Base-by-base conservation (phyloP, 208 protist species). In the Porcisia deanei region DNA sequence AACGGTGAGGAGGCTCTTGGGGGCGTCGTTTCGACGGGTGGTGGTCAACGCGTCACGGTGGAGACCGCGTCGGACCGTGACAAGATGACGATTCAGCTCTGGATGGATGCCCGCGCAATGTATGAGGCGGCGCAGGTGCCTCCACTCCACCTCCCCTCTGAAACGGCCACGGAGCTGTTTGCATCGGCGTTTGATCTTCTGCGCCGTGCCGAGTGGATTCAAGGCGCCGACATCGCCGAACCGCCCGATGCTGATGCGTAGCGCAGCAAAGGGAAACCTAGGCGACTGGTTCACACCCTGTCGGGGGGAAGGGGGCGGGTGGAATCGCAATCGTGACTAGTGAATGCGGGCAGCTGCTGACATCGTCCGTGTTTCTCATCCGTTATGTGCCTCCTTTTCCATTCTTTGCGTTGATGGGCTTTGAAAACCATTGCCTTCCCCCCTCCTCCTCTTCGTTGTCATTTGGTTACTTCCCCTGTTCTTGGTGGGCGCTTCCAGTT, bases 11-110 rank as follows among this genome's bases (percentile, higher is more conserved):
- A 43, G 6, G 25, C 20, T 30, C 34, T 18, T 37, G 30, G 45
- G 30, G 60, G 47, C 34, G 60, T 34, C 41, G 45, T 25, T 5
- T 68, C 69, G 14, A 30, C 30, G n/a, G 66, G 10, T n/a, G 16
- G 34, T 58, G 57, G 43, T 16, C 66, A 70, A 43, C 83, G 87
- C 16, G 83, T 80, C 9, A 88, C 84, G 0, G 63, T 80, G 25
- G 91, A 94, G 53, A 89, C 87, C 20, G 87, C 87, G n/a, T 88
- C 89, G 16, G 92, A 96, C 66, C 85, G 89, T 49, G 94, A 97
- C 76, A 96, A 96, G 73, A 96, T 97, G 90, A 87, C 85, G 43
- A 63, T 95, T 41, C 94, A 97, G 78, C 82, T 97, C 6, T 91
- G 90, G 73, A 76, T 96, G 67, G 94, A 97, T 71, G 89, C 90